These are phyloP conservation scores for Penicillium sp. DNA, from an alignment of 2,329 filamentous ascomycete species.

Conservation along the genomic window DNA sequence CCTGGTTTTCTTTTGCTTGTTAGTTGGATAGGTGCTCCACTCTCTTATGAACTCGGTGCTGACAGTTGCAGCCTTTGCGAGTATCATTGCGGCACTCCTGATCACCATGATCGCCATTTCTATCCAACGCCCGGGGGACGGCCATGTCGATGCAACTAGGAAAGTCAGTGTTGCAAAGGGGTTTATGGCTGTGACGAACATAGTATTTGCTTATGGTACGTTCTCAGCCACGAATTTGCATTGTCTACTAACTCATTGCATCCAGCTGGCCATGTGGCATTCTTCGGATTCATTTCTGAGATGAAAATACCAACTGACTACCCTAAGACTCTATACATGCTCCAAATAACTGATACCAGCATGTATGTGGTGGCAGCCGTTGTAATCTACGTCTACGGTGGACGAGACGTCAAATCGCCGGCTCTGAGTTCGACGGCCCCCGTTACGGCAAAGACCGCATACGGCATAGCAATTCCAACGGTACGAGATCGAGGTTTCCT, in stretches of 20 bases:
- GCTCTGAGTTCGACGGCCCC: constrained; percentile 60
- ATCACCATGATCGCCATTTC: constrained; percentile 64
- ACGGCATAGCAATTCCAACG: constrained; percentile 63
- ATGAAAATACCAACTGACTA: constrained; percentile 58
- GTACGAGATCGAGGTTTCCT: constrained; percentile 18
- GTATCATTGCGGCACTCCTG: constrained; percentile 59
- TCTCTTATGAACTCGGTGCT: neutral
- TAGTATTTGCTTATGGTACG: constrained; percentile 63
- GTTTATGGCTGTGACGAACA: constrained; percentile 61
- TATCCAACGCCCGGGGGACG: constrained; percentile 43
- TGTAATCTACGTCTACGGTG: constrained; percentile 64
- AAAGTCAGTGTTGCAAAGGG: constrained; percentile 46
- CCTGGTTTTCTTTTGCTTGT: constrained; percentile 57
- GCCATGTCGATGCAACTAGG: constrained; percentile 32
- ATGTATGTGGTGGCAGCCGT: constrained; percentile 63
- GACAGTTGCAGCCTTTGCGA: constrained; percentile 51
- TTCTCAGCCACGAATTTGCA: constrained; percentile 1
- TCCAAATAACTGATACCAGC: constrained; percentile 55
- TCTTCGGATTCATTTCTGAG: constrained; percentile 63
- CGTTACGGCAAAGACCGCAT: constrained; percentile 59
- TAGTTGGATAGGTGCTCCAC: constrained; percentile 2
- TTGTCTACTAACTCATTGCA: constrained; percentile 16
- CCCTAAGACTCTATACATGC: constrained; percentile 57
- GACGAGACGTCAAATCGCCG: constrained; percentile 58
- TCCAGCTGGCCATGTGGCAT: constrained; percentile 58